phyloP scores from a whole-genome alignment of 139 green algal species.

The Helicosporidium sp. region DNA sequence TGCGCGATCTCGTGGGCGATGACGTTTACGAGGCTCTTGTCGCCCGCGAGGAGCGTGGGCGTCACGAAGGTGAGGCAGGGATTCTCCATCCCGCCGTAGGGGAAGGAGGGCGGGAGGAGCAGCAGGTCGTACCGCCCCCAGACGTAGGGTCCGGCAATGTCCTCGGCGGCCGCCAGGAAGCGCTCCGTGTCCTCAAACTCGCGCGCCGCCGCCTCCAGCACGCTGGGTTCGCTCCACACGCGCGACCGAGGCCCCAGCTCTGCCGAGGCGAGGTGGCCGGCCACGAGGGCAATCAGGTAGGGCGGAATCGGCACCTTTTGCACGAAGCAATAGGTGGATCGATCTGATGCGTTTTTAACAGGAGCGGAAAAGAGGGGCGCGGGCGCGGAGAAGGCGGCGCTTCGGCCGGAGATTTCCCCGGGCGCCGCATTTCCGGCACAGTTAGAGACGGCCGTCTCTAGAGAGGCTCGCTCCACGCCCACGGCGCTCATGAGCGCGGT shows the following conservation, averaged over 20 bases:
- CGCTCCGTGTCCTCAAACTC: conserved; percentile 73
- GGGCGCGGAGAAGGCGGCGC: neutral
- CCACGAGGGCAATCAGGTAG: conserved; percentile 82
- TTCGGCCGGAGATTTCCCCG: too few species aligned
- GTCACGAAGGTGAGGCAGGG: conserved; percentile 75
- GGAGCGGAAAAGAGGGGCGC: neutral
- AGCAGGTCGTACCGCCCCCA: conserved; percentile 87
- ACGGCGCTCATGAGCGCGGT: conserved; percentile 66
- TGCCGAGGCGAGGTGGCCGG: conserved; percentile 46
- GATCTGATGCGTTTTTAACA: neutral
- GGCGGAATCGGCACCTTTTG: conserved; percentile 49
- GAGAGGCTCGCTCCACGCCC: conserved; percentile 13
- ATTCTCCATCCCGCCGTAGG: conserved; percentile 76
- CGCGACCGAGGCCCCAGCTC: conserved; percentile 27
- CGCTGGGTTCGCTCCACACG: conserved; percentile 56
- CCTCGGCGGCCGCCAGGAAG: conserved; percentile 55
- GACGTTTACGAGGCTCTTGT: conserved; percentile 52
- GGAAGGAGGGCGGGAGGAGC: conserved; percentile 74
- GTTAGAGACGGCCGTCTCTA: too few species aligned
- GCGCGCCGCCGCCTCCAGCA: conserved; percentile 55
- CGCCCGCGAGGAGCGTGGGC: conserved; percentile 74
- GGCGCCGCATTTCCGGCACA: too few species aligned
- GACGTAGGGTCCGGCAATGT: conserved; percentile 65
- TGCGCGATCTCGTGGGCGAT: conserved; percentile 85
- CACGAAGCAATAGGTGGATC: conserved; percentile 13